phyloP scores from a whole-genome alignment of 169 alveolate genomes.

The Eimeria tenella region DNA sequence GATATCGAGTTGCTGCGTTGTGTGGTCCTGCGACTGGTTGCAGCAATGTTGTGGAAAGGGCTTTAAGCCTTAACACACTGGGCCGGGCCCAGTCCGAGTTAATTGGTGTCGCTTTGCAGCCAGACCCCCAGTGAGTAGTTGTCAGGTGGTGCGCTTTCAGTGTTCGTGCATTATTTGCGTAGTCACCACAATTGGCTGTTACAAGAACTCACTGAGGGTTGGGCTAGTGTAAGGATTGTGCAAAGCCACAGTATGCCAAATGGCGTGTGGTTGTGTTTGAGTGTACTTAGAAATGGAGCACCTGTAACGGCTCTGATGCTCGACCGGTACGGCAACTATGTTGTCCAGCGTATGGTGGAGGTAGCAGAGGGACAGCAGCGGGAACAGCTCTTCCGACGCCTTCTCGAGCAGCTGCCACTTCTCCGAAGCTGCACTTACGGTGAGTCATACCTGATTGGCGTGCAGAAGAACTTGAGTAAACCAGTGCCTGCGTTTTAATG shows the following conservation, averaged over 20 bases:
- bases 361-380: constrained; percentile 79
- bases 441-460: too few species aligned
- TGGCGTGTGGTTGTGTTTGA: not conserved
- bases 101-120: constrained; percentile 51
- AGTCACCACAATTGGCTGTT: too few species aligned
- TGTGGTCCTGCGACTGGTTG: not conserved
- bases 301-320: constrained; percentile 79
- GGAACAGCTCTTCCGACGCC: constrained; percentile 76
- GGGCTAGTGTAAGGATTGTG: too few species aligned
- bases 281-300: constrained; percentile 7
- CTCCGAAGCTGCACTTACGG: constrained; percentile 81
- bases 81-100: constrained; percentile 72
- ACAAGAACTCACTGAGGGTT: too few species aligned
- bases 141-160: not conserved
- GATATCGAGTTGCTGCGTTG: too few species aligned
- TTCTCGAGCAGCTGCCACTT: constrained; percentile 80
- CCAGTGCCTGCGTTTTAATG: too few species aligned
- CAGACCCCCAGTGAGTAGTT: constrained; percentile 30
- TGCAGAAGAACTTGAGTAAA: too few species aligned
- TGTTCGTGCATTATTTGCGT: too few species aligned
- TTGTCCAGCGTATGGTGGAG: constrained; percentile 90
- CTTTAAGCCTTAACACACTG: constrained; percentile 65
- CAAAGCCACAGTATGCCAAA: too few species aligned
- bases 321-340: constrained; percentile 93
- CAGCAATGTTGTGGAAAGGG: constrained; percentile 79